Base-by-base conservation (phyloP, 768 basidiomycete species). In the Dioszegia crocea region DNA sequence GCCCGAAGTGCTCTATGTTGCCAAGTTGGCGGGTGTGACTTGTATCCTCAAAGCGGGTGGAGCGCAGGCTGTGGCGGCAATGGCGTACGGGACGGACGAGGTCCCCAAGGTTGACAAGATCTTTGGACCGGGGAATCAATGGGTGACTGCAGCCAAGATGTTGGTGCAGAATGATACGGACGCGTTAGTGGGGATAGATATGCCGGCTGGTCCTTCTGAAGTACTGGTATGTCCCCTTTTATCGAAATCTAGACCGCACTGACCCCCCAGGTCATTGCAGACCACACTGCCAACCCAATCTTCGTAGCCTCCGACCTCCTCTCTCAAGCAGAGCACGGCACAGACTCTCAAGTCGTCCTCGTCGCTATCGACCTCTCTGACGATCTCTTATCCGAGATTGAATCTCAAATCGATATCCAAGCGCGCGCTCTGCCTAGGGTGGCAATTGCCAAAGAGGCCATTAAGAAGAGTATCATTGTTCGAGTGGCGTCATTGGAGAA, bases 101-200 rank as follows among this genome's bases (percentile, higher is more conserved):
- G 91, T 93, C 5, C 91, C 92, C 16, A 98, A 99, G 78, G 94
- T 97, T 24, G 96, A 99, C 82, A 99, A 99, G 80, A 92, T 99
- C 67, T 94, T 98, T 72, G 96, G 96, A 9, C 96, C 96, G 5
- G 96, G 96, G 24, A 99, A 99, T 75, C 96, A 98, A 76, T 99
- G 93, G 91, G 96, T 99, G 23, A 99, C 94, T 1, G 96, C 96
- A 1, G 96, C 94, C 51, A 99, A 99, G 80, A 97, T 99, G 96
- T 79, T 94, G 54, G 94, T 99, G 24, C 93, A 97, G 75, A 99
- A 98, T 77, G 96, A 99, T 73, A 93, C 93, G 12, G 89, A 93
- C 68, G 94, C 96, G 9, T 78, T 93, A 62, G 92, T 97, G 6
- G 88, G 90, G 16, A 99, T 98, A 68, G 96, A 99, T 77, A 98